A percentile compares a stretch with the other conserved stretches of the same genome.
phyloP scores from a whole-genome alignment of 768 basidiomycete species.

The Lactarius pseudohatsudake region DNA sequence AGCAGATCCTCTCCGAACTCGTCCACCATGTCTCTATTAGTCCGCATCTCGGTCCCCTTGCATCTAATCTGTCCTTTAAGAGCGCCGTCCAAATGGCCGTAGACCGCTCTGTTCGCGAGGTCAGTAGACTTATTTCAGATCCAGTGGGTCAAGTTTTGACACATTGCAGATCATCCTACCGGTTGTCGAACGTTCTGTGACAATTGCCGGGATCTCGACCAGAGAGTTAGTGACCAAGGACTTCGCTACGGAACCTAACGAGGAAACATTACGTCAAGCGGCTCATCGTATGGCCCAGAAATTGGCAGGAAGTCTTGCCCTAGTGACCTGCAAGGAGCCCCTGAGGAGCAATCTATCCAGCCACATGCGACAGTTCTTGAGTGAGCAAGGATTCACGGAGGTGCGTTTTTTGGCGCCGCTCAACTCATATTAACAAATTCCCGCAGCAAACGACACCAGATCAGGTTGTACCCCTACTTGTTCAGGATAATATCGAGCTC shows the following conservation, averaged over 20 bases:
- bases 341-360: slow-evolving; percentile 87
- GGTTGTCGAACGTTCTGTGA: slow-evolving; percentile 96
- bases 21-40: slow-evolving; percentile 75
- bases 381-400: slow-evolving; percentile 88
- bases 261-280: slow-evolving; percentile 86
- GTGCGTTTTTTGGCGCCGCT: slow-evolving; percentile 40
- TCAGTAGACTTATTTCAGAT: slow-evolving; percentile 36
- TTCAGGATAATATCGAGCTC: slow-evolving; percentile 88
- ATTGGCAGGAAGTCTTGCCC: slow-evolving; percentile 90
- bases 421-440: slow-evolving; percentile 10
- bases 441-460: slow-evolving; percentile 72
- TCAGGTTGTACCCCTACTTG: slow-evolving; percentile 72
- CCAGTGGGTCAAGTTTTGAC: slow-evolving; percentile 12
- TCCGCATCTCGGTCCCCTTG: slow-evolving; percentile 69
- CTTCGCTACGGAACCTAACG: slow-evolving; percentile 89
- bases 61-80: slow-evolving; percentile 82
- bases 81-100: slow-evolving; percentile 88
- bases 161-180: slow-evolving; percentile 81
- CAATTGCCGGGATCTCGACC: slow-evolving; percentile 97
- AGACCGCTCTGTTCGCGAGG: slow-evolving; percentile 93
- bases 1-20: slow-evolving; percentile 71
- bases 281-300: slow-evolving; percentile 97
- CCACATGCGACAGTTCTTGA: slow-evolving; percentile 80
- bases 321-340: slow-evolving; percentile 98
- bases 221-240: slow-evolving; percentile 94